A percentile compares a stretch with the other conserved stretches of the same genome.
Evolutionary conservation across 805 yeast species (phyloP).

Genomic region (Helenozyma baotianmanensis): DNA sequence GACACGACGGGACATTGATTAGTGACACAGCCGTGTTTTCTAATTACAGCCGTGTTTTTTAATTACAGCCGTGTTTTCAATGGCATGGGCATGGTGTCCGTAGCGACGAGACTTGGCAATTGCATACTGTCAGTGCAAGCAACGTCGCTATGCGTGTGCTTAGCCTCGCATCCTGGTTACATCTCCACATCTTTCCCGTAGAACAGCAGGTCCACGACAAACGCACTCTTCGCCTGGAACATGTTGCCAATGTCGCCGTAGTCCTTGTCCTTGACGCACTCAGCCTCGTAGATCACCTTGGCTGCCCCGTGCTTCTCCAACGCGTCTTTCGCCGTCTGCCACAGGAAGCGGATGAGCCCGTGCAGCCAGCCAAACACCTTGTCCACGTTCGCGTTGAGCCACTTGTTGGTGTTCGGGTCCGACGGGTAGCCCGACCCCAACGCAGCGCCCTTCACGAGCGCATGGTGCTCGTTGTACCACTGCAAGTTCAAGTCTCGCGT

Average conservation of each 20-base stretch:
- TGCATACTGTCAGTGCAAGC: no score
- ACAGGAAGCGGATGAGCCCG: slow-evolving; percentile 73
- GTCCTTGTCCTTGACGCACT: slow-evolving; percentile 29
- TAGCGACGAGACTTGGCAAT: no score
- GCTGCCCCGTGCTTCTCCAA: slow-evolving; percentile 50
- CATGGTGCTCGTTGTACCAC: slow-evolving; percentile 26
- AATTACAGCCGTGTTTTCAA: no score
- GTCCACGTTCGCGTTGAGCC: slow-evolving; percentile 65
- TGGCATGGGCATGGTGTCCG: no score
- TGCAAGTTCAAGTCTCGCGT: slow-evolving; percentile 72
- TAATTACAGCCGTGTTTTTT: no score
- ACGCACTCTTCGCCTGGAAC: slow-evolving; percentile 2
- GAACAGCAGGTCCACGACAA: slow-evolving; percentile 10
- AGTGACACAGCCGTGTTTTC: no score
- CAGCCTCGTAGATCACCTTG: slow-evolving; percentile 60
- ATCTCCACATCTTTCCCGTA: slow-evolving; percentile 10
- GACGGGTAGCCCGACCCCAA: slow-evolving; percentile 92
- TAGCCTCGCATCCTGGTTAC: no score
- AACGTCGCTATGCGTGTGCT: no score
- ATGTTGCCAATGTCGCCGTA: slow-evolving; percentile 24
- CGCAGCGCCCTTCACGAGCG: slow-evolving; percentile 29
- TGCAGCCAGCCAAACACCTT: slow-evolving; percentile 81
- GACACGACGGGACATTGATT: no score
- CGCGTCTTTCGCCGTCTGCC: slow-evolving; percentile 88
- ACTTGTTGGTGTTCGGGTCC: slow-evolving; percentile 78